Evolutionary conservation across 2,329 filamentous ascomycete genomes (phyloP), one percentile per base, ranked within the genome.

Genomic region (Pezizomycotina sp.): DNA sequence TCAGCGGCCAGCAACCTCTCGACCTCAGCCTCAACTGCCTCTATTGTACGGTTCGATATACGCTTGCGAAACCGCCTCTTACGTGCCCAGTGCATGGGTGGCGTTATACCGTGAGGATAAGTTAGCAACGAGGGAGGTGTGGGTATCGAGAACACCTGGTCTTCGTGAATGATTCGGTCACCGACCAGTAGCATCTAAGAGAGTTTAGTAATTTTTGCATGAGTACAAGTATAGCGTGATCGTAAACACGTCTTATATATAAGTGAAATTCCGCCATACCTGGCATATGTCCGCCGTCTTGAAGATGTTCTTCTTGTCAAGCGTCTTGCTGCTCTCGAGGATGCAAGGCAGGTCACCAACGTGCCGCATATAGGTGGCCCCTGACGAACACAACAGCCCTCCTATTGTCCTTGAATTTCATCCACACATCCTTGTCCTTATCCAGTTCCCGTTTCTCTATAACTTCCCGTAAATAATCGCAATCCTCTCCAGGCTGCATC

Each of bases 401-500:
- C 41, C 75, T 63, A 3, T 46, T 61, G 48, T 79, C 73, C 30
- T 92, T 68, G 55, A 92, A 91, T 46, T 77, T 79, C 50, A 98
- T 68, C 22, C 67, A 65, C 5, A 95, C 68, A 47, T 92, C 80
- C 0, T 79, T 77, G 15, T 60, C 59, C 31, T 63, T 60, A 10
- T 69, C 66, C 13, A 75, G 48, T 9, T 86, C 83, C 34, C 93
- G 75, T 43, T 71, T 78, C 12, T 74, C 67, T 48, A 95, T 75
- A 14, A 75, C 73, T 43, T 74, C 68, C 24, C 74, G 69, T 16
- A 98, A 61, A 51, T 86, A 83, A 15, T 93, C 80, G 54, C 78
- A 80, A 57, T 93, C 79, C 19, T 78, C 71, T 0, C 83, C 84
- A 0, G 83, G 80, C 36, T 74, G 57, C 78, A 93, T 92, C 42